Evolutionary conservation across 2,329 filamentous ascomycete genomes (phyloP).

Genomic region (Aspergillus tamarii): DNA sequence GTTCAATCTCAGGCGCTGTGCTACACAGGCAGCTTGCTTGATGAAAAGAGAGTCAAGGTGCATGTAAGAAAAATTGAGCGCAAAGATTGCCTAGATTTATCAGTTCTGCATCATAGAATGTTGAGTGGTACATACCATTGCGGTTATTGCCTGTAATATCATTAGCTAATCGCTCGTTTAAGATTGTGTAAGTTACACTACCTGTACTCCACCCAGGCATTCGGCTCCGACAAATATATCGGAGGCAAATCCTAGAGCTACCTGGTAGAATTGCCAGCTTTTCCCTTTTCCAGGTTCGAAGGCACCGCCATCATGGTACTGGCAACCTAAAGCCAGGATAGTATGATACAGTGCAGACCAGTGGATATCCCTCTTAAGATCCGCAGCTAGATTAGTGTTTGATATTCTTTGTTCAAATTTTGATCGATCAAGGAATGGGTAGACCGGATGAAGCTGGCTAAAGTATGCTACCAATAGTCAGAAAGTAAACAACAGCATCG

Average conservation of each 20-base stretch:
- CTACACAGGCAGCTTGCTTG: no score
- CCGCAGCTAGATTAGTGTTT: constrained; percentile 51
- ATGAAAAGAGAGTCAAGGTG: constrained; percentile 15
- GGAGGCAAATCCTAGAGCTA: constrained; percentile 11
- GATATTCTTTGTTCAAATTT: constrained; percentile 42
- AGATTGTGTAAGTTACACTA: neutral
- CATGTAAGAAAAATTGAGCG: constrained; percentile 40
- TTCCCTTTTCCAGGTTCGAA: constrained; percentile 44
- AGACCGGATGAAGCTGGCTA: constrained; percentile 40
- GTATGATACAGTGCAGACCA: constrained; percentile 43
- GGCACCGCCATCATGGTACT: constrained; percentile 36
- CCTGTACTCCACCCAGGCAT: constrained; percentile 23
- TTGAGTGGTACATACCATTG: constrained; percentile 21
- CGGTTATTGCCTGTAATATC: constrained; percentile 26
- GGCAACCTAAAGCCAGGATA: constrained; percentile 42
- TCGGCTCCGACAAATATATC: constrained; percentile 34
- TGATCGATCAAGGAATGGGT: constrained; percentile 44
- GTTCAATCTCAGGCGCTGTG: no score
- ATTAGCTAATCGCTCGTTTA: neutral
- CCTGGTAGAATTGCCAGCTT: constrained; percentile 37
- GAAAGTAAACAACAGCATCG: neutral
- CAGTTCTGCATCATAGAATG: neutral
- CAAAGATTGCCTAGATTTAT: constrained; percentile 38
- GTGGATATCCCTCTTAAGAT: constrained; percentile 59
- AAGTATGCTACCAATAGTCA: constrained; percentile 40